Conservation (phyloP, 371 early-diverging fungal species). For the Umbelopsis sp. region DNA sequence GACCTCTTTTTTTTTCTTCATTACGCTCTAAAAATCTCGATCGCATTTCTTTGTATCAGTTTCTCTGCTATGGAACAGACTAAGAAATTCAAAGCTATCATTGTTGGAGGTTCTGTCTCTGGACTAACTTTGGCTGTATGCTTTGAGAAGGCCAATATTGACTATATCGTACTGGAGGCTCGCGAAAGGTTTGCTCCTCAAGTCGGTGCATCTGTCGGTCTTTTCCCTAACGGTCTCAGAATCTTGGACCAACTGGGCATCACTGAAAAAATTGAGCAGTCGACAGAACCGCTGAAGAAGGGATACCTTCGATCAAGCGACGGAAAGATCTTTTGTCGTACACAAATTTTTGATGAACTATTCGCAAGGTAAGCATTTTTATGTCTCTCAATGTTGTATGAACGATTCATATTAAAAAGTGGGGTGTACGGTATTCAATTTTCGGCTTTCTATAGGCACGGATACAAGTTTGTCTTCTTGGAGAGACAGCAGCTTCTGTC, state of each 20-base stretch:
- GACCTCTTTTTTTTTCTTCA: too few species aligned
- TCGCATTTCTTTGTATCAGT: too few species aligned
- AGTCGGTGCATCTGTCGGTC: background rate
- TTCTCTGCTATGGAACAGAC: too few species aligned
- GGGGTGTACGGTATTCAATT: background rate
- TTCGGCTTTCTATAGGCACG: background rate
- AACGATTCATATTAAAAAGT: background rate
- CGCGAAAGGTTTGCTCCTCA: background rate
- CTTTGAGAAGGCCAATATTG: slow-evolving; percentile 3
- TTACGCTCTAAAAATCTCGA: too few species aligned
- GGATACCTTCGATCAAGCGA: background rate
- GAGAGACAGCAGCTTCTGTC: background rate
- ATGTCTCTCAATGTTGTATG: background rate
- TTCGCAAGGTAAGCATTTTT: background rate
- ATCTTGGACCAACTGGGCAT: slow-evolving; percentile 10
- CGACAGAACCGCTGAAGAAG: background rate
- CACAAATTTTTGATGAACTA: background rate
- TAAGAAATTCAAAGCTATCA: slow-evolving; percentile 7
- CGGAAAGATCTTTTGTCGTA: background rate
- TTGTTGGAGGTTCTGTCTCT: slow-evolving; percentile 12
- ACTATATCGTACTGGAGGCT: slow-evolving; percentile 1
- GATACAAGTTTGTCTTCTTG: background rate
- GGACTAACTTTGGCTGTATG: slow-evolving; percentile 1
- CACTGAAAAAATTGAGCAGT: background rate
- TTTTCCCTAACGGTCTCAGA: slow-evolving; percentile 2